phyloP scores from a whole-genome alignment of 306 rosid species.

The Geum urbanum region DNA sequence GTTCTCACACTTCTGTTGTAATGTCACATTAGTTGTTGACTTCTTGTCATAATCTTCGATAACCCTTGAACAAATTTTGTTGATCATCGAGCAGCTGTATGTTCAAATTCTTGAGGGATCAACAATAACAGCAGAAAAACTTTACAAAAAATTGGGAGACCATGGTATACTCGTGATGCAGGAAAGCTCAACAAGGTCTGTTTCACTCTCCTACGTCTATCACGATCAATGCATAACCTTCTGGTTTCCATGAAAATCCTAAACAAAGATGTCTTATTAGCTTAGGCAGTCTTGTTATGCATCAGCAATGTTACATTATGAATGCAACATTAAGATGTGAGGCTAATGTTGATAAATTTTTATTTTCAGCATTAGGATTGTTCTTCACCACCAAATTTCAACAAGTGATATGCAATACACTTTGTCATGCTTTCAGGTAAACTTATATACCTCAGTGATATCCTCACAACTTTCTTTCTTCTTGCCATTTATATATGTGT shows the following conservation, averaged over 20 bases:
- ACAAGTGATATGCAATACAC: constrained; percentile 62
- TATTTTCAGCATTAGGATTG: constrained; percentile 68
- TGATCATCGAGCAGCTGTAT: constrained; percentile 46
- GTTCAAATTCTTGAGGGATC: constrained; percentile 52
- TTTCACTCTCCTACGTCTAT: constrained; percentile 9
- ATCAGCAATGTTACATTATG: not conserved
- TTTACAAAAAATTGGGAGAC: constrained; percentile 51
- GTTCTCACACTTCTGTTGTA: not conserved
- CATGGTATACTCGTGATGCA: constrained; percentile 53
- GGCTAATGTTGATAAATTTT: not conserved
- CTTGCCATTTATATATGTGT: not conserved
- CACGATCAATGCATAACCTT: not conserved
- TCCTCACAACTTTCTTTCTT: not conserved
- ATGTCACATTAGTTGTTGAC: not conserved
- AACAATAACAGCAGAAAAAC: constrained; percentile 41
- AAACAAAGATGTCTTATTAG: not conserved
- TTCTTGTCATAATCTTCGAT: not conserved
- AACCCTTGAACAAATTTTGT: not conserved
- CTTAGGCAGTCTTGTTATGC: not conserved
- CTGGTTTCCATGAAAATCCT: too few relatives aligned
- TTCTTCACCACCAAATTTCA: constrained; percentile 82
- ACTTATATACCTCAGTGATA: not conserved
- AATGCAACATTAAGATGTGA: not conserved
- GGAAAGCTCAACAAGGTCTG: constrained; percentile 58
- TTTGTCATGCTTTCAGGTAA: constrained; percentile 80